These are phyloP conservation scores for Fusarium chaquense DNA, from an alignment of 2,329 filamentous ascomycete genomes.

Conservation along the genomic window DNA sequence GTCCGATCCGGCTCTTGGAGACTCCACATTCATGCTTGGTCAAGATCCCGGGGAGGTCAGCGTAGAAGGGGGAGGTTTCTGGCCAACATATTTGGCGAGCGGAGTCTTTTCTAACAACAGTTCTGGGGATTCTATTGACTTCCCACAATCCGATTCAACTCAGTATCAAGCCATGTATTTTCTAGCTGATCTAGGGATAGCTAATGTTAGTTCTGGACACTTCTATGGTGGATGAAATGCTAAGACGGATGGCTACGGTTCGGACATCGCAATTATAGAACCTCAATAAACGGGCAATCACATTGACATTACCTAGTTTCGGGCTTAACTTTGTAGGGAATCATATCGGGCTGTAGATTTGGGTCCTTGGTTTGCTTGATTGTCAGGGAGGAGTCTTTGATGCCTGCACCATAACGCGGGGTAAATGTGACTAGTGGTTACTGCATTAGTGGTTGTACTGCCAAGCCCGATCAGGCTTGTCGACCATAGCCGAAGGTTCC, in stretches of 20 bases:
- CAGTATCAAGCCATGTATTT: constrained; percentile 33
- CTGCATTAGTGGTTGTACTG: background rate
- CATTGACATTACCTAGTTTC: background rate
- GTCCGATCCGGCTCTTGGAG: background rate
- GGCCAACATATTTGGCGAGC: constrained; percentile 7
- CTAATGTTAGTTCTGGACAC: background rate
- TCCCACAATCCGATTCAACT: constrained; percentile 19
- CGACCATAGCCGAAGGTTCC: background rate
- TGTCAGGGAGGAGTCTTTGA: background rate
- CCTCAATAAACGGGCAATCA: background rate
- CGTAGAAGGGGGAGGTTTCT: background rate
- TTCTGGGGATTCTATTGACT: background rate
- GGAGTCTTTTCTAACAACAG: constrained; percentile 7
- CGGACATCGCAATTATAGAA: too few species aligned
- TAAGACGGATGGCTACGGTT: background rate
- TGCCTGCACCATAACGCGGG: background rate
- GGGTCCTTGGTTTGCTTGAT: rapidly evolving
- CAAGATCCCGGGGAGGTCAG: background rate
- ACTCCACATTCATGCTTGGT: rapidly evolving
- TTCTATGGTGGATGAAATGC: background rate
- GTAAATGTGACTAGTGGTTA: background rate
- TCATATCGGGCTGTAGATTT: background rate
- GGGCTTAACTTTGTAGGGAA: background rate
- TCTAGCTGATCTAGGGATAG: constrained; percentile 20
- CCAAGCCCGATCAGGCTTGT: background rate